phyloP scores from a whole-genome alignment of 768 basidiomycete genomes.

The Auricularia auricula-judae region DNA sequence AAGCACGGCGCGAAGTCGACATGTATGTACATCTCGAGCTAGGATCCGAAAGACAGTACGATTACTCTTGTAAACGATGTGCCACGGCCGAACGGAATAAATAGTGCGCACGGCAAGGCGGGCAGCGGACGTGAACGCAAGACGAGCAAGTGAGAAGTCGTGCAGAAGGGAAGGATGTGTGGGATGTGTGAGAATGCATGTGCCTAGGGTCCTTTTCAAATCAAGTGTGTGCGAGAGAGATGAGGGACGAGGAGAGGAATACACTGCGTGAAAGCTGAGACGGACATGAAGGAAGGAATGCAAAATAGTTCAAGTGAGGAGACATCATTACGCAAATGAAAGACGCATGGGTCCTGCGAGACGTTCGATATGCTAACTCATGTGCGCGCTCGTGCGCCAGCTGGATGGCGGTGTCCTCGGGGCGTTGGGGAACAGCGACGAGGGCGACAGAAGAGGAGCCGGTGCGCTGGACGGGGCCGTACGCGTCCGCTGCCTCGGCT shows the following conservation, averaged over 20 bases:
- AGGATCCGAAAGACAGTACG: not conserved
- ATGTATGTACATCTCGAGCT: not conserved
- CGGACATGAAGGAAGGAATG: not conserved
- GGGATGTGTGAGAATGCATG: not conserved
- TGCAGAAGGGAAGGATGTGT: not conserved
- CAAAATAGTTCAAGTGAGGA: not conserved
- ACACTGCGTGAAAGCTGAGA: not conserved
- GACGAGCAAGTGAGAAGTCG: too few relatives aligned
- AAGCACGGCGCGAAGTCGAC: not conserved
- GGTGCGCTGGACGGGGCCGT: slow-evolving; percentile 19
- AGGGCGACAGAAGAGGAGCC: not conserved
- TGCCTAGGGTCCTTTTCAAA: not conserved
- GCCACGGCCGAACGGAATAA: not conserved
- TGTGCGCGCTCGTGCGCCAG: slow-evolving; percentile 2
- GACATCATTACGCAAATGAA: not conserved
- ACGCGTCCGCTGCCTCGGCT: slow-evolving; percentile 21
- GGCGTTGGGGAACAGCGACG: not conserved
- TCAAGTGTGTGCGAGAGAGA: not conserved
- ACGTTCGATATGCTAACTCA: not conserved
- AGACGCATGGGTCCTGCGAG: not conserved
- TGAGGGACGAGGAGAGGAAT: not conserved
- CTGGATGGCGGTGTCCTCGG: slow-evolving; percentile 9
- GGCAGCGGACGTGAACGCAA: too few relatives aligned
- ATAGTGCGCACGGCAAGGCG: too few relatives aligned
- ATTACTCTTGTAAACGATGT: not conserved